Conservation (phyloP, 2,329 filamentous ascomycete genomes). For the Trichophaea hybrida region DNA sequence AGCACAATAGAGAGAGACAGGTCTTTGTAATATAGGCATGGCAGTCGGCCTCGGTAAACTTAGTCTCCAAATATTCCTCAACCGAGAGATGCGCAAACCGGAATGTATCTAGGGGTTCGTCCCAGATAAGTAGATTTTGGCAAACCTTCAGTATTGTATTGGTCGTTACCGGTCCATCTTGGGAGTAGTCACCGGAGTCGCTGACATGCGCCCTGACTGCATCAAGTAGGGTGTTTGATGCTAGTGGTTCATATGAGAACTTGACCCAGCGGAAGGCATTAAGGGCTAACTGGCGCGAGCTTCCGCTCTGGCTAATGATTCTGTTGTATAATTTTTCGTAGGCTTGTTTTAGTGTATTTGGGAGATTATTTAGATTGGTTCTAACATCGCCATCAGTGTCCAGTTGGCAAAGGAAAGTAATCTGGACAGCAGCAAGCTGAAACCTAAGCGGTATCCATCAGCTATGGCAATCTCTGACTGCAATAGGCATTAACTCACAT, state of each 20-base stretch:
- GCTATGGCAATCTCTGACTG: background rate
- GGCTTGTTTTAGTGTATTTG: background rate
- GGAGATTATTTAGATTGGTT: slow-evolving; percentile 6
- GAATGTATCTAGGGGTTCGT: background rate
- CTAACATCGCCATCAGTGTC: slow-evolving; percentile 3
- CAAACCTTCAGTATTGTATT: slow-evolving; percentile 4
- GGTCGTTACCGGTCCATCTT: background rate
- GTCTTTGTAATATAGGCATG: background rate
- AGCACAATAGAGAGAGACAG: background rate
- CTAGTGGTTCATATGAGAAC: slow-evolving; percentile 7
- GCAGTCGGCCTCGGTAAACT: background rate
- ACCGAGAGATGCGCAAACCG: slow-evolving; percentile 11
- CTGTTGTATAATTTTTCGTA: slow-evolving; percentile 7
- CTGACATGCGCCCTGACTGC: background rate
- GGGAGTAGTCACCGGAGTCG: background rate
- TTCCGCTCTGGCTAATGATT: background rate
- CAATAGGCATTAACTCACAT: slow-evolving; percentile 8
- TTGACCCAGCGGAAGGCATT: slow-evolving; percentile 12
- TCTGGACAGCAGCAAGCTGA: slow-evolving; percentile 12
- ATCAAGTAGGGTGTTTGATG: background rate
- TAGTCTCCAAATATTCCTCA: slow-evolving; percentile 5
- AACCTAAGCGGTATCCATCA: slow-evolving; percentile 7
- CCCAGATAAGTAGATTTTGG: slow-evolving; percentile 9
- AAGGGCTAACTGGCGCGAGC: background rate
- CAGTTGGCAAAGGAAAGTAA: slow-evolving; percentile 10